Percentiles rank a stretch among this genome's conserved stretches.
Conservation (phyloP, 306 rosid genomes). For the Cicer yamashitae region DNA sequence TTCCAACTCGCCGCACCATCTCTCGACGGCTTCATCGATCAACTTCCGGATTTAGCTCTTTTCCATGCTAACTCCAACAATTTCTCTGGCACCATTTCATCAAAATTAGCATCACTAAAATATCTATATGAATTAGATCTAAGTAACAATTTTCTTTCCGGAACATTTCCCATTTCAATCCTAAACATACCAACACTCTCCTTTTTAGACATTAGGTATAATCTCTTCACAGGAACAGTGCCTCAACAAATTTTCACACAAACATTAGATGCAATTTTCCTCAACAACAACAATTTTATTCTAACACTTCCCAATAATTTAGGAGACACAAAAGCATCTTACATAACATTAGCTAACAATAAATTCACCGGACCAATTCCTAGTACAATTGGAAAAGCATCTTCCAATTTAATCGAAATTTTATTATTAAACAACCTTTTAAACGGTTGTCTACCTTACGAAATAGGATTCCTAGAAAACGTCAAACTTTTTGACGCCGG, state of each 20-base stretch:
- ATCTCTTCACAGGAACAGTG: conserved; percentile 65
- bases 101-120: conserved; percentile 58
- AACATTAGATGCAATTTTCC: conserved; percentile 61
- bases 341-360: conserved; percentile 80
- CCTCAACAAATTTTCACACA: conserved; percentile 70
- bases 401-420: conserved; percentile 61
- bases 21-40: conserved; percentile 81
- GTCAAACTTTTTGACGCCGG: conserved; percentile 60
- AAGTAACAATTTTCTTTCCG: conserved; percentile 76
- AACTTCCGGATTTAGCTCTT: conserved; percentile 73
- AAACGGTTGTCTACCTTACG: conserved; percentile 80
- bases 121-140: conserved; percentile 75
- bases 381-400: conserved; percentile 52
- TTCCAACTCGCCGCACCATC: conserved; percentile 64
- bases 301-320: conserved; percentile 57
- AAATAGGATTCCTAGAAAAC: conserved; percentile 61
- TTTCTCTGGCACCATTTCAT: conserved; percentile 68
- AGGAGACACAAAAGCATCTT: conserved; percentile 60
- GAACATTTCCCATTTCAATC: conserved; percentile 67
- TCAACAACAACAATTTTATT: conserved; percentile 78
- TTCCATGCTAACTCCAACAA: conserved; percentile 87
- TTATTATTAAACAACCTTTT: conserved; percentile 65
- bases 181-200: conserved; percentile 53
- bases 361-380: conserved; percentile 80
- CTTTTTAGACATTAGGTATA: conserved; percentile 77